Conservation (phyloP, 805 yeast species). For the Candida khao-thaluensis region DNA sequence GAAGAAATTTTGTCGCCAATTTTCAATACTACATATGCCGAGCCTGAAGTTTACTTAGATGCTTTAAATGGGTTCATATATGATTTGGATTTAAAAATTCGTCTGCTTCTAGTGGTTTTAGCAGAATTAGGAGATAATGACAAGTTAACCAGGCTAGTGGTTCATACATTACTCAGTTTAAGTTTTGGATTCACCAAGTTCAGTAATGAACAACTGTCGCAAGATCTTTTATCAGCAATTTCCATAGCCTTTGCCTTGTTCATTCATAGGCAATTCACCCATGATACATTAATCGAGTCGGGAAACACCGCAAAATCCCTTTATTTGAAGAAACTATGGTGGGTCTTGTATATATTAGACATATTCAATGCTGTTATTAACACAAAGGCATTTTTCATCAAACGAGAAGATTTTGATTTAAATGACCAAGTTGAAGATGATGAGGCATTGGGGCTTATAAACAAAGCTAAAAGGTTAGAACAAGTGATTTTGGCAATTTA, state of each 20-base stretch:
- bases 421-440: constrained; percentile 7
- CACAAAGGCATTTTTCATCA: constrained; percentile 27
- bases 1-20: constrained; percentile 19
- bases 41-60: constrained; percentile 1
- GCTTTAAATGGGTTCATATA: constrained; percentile 6
- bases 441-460: background rate
- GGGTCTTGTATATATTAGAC: constrained; percentile 34
- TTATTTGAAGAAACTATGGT: constrained; percentile 31
- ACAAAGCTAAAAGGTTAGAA: constrained; percentile 6
- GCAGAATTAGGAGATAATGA: constrained; percentile 35
- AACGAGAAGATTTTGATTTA: constrained; percentile 30
- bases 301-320: constrained; percentile 11
- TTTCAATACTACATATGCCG: constrained; percentile 10
- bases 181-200: constrained; percentile 26
- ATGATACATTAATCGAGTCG: constrained; percentile 5
- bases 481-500: constrained; percentile 10
- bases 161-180: constrained; percentile 23
- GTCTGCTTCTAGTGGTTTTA: constrained; percentile 29
- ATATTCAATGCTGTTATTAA: constrained; percentile 30
- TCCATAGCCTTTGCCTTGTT: constrained; percentile 10
- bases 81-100: constrained; percentile 28
- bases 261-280: constrained; percentile 10
- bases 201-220: constrained; percentile 31
- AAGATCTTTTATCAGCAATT: constrained; percentile 29
- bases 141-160: constrained; percentile 21